Conservation (phyloP, 352 stramenopile species). For the Phytophthora vignae region DNA sequence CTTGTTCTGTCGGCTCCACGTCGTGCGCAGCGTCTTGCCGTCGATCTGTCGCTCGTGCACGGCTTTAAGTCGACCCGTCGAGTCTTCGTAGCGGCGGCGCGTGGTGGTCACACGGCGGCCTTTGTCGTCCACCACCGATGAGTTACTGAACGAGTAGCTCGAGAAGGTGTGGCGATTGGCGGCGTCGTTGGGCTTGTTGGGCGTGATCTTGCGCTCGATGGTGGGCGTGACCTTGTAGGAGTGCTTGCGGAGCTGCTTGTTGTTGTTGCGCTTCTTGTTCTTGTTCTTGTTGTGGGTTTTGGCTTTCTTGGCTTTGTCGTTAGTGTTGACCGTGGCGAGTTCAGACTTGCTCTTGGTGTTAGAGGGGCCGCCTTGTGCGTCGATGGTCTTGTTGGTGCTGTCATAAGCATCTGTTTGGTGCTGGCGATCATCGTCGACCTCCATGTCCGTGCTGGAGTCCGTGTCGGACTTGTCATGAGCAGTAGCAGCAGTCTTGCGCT, state of each 20-base stretch:
- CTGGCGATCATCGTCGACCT: slow-evolving; percentile 27
- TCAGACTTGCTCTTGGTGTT: not conserved
- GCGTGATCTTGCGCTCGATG: not conserved
- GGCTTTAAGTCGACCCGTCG: slow-evolving; percentile 63
- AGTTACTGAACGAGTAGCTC: slow-evolving; percentile 53
- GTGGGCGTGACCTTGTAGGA: not conserved
- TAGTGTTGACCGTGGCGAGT: not conserved
- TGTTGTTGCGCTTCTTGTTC: not conserved
- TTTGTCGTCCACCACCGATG: slow-evolving; percentile 40
- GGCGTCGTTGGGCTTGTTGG: not conserved
- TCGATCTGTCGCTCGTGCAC: slow-evolving; percentile 66
- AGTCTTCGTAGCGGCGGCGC: slow-evolving; percentile 52
- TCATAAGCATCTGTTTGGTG: too few relatives aligned
- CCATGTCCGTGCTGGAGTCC: slow-evolving; percentile 14
- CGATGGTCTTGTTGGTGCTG: not conserved
- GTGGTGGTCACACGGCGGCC: slow-evolving; percentile 39
- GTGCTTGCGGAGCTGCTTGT: slow-evolving; percentile 1
- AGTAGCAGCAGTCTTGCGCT: not conserved
- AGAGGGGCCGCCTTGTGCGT: not conserved
- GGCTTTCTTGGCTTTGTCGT: not conserved
- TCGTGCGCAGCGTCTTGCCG: slow-evolving; percentile 51
- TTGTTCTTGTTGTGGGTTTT: slow-evolving; percentile 6
- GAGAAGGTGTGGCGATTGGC: slow-evolving; percentile 22
- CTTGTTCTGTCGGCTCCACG: slow-evolving; percentile 57
- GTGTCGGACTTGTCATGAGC: slow-evolving; percentile 5